Evolutionary conservation across 768 basidiomycete genomes (phyloP), one percentile per base, ranked within the genome.

Genomic region (Phaeotremella skinneri): DNA sequence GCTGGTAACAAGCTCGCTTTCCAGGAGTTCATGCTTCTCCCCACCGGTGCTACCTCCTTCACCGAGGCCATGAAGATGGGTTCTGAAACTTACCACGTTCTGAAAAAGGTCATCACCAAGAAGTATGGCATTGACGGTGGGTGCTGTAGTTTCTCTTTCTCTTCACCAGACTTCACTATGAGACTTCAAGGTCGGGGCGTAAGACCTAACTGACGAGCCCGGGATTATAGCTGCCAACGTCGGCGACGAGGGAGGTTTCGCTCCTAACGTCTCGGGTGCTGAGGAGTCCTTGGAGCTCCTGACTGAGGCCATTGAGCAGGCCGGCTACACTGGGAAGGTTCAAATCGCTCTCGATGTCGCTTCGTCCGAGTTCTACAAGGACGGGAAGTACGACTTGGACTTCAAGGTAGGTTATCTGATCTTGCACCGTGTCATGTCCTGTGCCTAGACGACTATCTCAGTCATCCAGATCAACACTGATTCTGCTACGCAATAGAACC

Each of bases 11-110:
- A 94, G 80, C 89, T 99, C 64, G 96, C 96, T 37, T 99, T 98
- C 90, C 96, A 99, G 81, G 96, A 99, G 80, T 99, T 99, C 83
- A 98, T 99, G 96, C 84, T 99, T 69, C 84, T 97, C 63, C 94
- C 96, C 62, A 93, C 91, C 61, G 94, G 93, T 52, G 96, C 96
- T 52, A 70, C 82, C 17, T 83, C 83, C 59, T 99, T 98, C 84
- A 86, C 89, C 30, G 93, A 99, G 82, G 92, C 96, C 58, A 87
- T 99, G 87, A 94, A 97, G 82, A 92, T 74, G 70, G 96, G 96
- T 61, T 89, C 93, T 9, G 96, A 99, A 81, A 93, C 90, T 23
- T 96, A 96, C 81, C 92, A 96, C 83, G 89, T 88, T 66, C 83
- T 98, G 76, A 99, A 99, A 84, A 96, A 92, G 83, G 93, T 99